These are phyloP conservation scores for Sanguinoderma infundibulare DNA, from an alignment of 1,284 basidiomycete species.

Conservation along the genomic window DNA sequence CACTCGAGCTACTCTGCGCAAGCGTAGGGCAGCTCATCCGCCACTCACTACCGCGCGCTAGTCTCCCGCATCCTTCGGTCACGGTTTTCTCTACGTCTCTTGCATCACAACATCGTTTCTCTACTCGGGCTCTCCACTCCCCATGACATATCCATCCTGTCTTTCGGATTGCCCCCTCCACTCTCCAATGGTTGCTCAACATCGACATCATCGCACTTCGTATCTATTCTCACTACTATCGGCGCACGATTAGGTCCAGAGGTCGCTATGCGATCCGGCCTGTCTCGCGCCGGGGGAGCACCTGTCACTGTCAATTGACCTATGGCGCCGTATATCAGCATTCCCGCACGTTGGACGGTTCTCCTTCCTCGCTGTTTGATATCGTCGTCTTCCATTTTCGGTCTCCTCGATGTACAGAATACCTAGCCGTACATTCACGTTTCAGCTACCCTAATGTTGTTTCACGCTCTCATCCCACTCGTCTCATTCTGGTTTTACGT, in stretches of 20 bases:
- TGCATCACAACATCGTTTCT: constrained; percentile 27
- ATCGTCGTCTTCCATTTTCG: constrained; percentile 23
- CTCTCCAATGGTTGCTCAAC: constrained; percentile 28
- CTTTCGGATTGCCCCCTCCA: constrained; percentile 37
- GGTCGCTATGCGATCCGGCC: constrained; percentile 21
- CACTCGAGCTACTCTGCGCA: constrained; percentile 34
- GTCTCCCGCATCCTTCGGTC: constrained; percentile 29
- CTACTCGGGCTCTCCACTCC: constrained; percentile 41
- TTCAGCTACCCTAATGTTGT: constrained; percentile 36
- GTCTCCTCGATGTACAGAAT: constrained; percentile 36
- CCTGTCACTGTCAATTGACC: constrained; percentile 19
- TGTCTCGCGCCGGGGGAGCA: constrained; percentile 21
- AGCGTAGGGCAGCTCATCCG: constrained; percentile 33
- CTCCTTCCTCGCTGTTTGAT: constrained; percentile 26
- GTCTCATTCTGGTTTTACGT: constrained; percentile 30
- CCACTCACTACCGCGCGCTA: constrained; percentile 37
- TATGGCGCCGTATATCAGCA: constrained; percentile 26
- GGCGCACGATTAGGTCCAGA: constrained; percentile 21
- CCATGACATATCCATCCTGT: constrained; percentile 70
- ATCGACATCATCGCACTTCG: constrained; percentile 35
- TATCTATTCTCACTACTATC: constrained; percentile 36
- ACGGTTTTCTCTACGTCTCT: constrained; percentile 30
- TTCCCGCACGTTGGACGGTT: constrained; percentile 30
- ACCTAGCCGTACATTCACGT: constrained; percentile 33
- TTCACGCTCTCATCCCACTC: constrained; percentile 35